Evolutionary conservation across 2,329 filamentous ascomycete species (phyloP).

Genomic region (Fusarium clavum): DNA sequence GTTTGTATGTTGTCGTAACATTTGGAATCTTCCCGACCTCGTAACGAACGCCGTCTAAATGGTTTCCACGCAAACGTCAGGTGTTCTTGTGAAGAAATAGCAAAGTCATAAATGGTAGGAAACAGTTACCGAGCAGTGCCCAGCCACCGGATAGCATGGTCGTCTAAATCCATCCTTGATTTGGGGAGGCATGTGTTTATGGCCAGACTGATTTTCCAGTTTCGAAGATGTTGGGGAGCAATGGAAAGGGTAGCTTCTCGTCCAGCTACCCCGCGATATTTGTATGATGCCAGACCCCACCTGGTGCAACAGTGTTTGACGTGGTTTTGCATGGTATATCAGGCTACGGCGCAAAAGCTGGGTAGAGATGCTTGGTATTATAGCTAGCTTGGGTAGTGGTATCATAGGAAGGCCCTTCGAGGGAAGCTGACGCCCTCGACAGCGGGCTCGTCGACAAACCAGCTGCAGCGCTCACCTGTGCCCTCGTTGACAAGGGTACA

Average conservation of each 20-base stretch:
- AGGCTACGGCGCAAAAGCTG: conserved; percentile 19
- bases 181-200: conserved; percentile 6
- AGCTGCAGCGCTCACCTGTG: conserved; percentile 87
- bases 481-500: conserved; percentile 89
- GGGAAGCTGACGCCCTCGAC: conserved; percentile 88
- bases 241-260: conserved; percentile 21
- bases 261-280: conserved; percentile 34
- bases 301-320: conserved; percentile 14
- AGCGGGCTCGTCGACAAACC: conserved; percentile 92
- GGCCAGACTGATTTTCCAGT: not conserved
- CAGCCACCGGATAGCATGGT: conserved; percentile 3
- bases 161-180: conserved; percentile 15
- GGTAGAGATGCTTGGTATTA: conserved; percentile 19
- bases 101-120: conserved; percentile 24
- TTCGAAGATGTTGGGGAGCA: not conserved
- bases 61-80: conserved; percentile 35
- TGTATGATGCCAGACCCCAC: conserved; percentile 26
- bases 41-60: conserved; percentile 45
- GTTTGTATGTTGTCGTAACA: conserved; percentile 24
- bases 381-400: conserved; percentile 18
- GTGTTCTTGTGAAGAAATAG: conserved; percentile 13
- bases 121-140: not conserved
- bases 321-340: conserved; percentile 18
- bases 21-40: conserved; percentile 25
- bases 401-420: conserved; percentile 71